phyloP scores from a whole-genome alignment of 805 yeast species.

The Saturnispora quitensis region DNA sequence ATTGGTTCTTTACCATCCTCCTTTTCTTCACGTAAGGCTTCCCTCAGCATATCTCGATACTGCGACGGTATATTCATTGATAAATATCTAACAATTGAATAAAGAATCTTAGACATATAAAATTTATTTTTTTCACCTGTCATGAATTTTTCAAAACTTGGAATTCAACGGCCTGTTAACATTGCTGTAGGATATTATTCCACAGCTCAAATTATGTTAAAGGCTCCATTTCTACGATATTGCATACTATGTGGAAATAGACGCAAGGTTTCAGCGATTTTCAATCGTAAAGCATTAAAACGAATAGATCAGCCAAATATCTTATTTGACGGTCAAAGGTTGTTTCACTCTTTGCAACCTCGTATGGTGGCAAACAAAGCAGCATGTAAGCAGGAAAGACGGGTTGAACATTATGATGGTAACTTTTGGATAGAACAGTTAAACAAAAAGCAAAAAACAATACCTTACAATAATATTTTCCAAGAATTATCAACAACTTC shows the following conservation, averaged over 20 bases:
- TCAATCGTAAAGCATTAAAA: background rate
- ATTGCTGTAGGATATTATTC: background rate
- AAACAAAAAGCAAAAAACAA: conserved; percentile 5
- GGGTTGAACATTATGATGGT: background rate
- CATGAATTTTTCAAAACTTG: background rate
- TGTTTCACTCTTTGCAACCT: background rate
- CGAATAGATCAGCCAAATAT: background rate
- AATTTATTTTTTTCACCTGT: background rate
- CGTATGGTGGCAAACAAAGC: background rate
- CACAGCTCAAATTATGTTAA: background rate
- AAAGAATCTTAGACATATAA: background rate
- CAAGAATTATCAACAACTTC: background rate
- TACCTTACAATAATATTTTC: conserved; percentile 7
- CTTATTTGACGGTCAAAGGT: background rate
- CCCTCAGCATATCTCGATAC: conserved; percentile 3
- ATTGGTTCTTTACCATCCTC: background rate
- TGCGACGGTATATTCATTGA: conserved; percentile 5
- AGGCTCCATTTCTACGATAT: background rate
- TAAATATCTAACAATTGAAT: background rate
- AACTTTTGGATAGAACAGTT: conserved; percentile 9
- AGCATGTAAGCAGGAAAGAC: background rate
- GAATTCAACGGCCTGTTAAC: no score
- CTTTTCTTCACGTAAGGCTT: background rate
- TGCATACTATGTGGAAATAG: background rate
- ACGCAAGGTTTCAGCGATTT: background rate